These are phyloP conservation scores for Intubia oerlemansii DNA, from an alignment of 2,329 filamentous ascomycete species.

Conservation along the genomic window DNA sequence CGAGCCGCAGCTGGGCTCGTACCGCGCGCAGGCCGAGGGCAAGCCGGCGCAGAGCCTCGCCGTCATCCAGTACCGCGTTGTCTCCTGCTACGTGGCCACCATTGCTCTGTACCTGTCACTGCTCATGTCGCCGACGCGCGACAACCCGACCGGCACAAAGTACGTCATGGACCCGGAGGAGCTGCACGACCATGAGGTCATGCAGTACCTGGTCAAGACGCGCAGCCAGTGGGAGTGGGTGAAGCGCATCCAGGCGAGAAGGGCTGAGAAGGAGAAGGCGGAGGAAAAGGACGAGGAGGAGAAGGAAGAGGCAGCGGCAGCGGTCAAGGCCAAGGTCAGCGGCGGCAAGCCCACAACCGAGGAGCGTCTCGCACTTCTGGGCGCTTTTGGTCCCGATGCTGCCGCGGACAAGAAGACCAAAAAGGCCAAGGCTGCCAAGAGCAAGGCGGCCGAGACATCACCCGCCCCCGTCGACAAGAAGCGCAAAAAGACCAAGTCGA, in stretches of 20 bases:
- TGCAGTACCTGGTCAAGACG: conserved; percentile 64
- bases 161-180: conserved; percentile 54
- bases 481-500: conserved; percentile 10
- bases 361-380: conserved; percentile 1
- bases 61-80: conserved; percentile 54
- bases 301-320: neutral
- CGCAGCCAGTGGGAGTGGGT: conserved; percentile 62
- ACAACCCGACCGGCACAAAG: conserved; percentile 23
- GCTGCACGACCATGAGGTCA: conserved; percentile 74
- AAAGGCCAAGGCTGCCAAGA: conserved; percentile 1
- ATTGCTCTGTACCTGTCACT: conserved; percentile 90
- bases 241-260: conserved; percentile 33
- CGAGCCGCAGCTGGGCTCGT: conserved; percentile 38
- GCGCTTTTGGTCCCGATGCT: neutral
- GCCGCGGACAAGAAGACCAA: conserved; percentile 10
- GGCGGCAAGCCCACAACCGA: neutral
- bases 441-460: conserved; percentile 12
- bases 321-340: conserved; percentile 11
- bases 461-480: neutral
- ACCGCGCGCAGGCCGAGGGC: conserved; percentile 34
- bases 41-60: conserved; percentile 31
- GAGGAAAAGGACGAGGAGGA: conserved; percentile 1
- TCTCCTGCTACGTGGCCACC: conserved; percentile 69
- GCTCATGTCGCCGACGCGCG: conserved; percentile 57
- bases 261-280: conserved; percentile 2